Percentiles rank a stretch among this genome's conserved stretches.
Evolutionary conservation across 257 asterid species (phyloP).

Genomic region (Scutellaria minor): DNA sequence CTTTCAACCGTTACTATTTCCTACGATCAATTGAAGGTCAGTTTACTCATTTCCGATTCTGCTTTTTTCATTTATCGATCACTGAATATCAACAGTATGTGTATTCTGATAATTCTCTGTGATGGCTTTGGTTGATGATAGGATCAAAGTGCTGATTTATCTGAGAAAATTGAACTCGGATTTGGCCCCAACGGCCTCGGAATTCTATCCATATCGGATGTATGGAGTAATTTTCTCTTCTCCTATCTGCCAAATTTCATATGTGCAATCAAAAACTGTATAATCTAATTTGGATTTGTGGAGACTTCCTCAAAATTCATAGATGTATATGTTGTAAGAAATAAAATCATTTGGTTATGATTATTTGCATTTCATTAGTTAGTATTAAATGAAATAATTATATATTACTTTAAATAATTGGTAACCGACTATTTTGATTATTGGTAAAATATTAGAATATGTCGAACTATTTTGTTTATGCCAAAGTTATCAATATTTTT

Average conservation of each 20-base stretch:
- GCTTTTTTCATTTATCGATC: not conserved
- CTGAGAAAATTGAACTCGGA: constrained; percentile 75
- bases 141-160: constrained; percentile 69
- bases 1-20: constrained; percentile 65
- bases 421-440: not conserved
- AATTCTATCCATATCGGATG: constrained; percentile 72
- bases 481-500: not conserved
- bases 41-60: not conserved
- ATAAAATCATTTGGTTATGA: not conserved
- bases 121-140: constrained; percentile 38
- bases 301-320: not conserved
- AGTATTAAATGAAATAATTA: not conserved
- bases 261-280: not conserved
- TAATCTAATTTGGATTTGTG: not conserved
- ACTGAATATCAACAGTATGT: not conserved
- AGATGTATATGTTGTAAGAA: too few relatives aligned
- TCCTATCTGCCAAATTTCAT: not conserved
- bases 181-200: constrained; percentile 90
- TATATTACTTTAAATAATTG: not conserved
- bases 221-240: constrained; percentile 41
- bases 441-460: not conserved
- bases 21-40: constrained; percentile 58
- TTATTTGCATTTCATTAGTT: not conserved
- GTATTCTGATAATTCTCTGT: constrained; percentile 30
- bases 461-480: not conserved